Evolutionary conservation across 805 yeast genomes (phyloP), one percentile per base, ranked within the genome.

Genomic region (Myxozyma mucilagina): DNA sequence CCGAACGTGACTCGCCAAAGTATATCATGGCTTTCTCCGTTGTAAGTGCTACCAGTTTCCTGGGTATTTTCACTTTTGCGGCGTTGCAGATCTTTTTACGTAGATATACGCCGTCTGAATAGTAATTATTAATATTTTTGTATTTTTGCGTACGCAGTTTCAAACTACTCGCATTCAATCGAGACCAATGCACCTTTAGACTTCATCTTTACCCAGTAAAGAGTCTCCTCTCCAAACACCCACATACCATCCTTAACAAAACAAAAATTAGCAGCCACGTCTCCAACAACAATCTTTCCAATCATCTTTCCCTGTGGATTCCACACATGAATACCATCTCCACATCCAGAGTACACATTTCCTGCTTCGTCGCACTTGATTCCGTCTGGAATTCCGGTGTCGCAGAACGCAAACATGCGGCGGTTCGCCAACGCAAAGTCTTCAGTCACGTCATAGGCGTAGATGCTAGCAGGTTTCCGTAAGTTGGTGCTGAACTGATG

Each of bases 241-340:
- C 66, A 59, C 56, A 62, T 62, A 14, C 63, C 66, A 14, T 53
- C 64, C 42, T 36, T 47, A n/a, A 48, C 60, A 49, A 62, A 62
- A 47, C 63, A 59, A 52, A 62, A 62, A 44, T 62, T 62, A 9
- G 66, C 66, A 10, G 57, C 63, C 10, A 55, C 31, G 18, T 44
- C 47, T 9, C 61, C 66, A 39, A 54, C 50, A 14, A 45, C 45
- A 14, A 62, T 62, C 51, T 59, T 62, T 6, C 66, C 66, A 14
- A 62, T 55, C 18, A 62, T 50, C 14, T 32, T 48, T 18, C 66
- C 66, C 11, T 18, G 9, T 32, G 57, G 34, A 31, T 55, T 36
- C 66, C 66, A 62, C 20, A 58, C 63, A 32, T 62, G 64, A 3
- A 62, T 42, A 10, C 66, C 66, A 43, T 62, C 63, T 13, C 65